Evolutionary conservation across 1,284 basidiomycete genomes (phyloP).

Genomic region (Microbotryum lychnidis-dioicae): DNA sequence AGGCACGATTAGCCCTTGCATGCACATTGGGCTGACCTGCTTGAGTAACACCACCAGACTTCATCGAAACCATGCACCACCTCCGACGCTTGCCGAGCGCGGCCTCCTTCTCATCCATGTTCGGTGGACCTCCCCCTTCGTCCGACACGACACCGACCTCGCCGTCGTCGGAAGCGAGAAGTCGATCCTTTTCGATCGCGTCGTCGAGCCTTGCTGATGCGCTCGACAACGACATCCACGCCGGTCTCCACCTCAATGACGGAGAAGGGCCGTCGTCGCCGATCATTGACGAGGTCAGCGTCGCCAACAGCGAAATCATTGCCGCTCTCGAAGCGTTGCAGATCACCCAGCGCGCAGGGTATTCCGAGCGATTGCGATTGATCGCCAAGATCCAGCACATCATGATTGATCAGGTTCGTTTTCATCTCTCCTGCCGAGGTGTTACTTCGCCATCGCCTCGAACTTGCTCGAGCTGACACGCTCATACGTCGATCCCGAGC

Average conservation of each 20-base stretch:
- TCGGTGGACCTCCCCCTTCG: no score
- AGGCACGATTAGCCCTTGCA: no score
- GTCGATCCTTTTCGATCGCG: no score
- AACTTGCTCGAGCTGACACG: neutral
- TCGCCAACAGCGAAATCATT: conserved; percentile 6
- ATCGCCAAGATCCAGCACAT: conserved; percentile 1
- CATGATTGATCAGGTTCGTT: neutral
- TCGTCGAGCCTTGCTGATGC: neutral
- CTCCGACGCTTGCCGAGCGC: no score
- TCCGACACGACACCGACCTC: no score
- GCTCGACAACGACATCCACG: neutral
- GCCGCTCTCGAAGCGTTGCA: conserved; percentile 6
- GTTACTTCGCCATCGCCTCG: neutral
- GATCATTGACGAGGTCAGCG: neutral
- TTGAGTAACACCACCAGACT: no score
- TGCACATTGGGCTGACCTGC: no score
- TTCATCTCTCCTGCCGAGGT: neutral
- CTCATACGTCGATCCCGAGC: neutral
- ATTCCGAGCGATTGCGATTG: neutral
- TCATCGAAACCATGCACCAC: no score
- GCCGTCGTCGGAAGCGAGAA: no score
- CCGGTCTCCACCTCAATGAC: no score
- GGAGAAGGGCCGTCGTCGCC: no score
- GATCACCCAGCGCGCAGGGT: neutral
- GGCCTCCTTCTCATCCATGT: no score